These are phyloP conservation scores for Lantana camara DNA, from an alignment of 257 asterid species.

Conservation along the genomic window DNA sequence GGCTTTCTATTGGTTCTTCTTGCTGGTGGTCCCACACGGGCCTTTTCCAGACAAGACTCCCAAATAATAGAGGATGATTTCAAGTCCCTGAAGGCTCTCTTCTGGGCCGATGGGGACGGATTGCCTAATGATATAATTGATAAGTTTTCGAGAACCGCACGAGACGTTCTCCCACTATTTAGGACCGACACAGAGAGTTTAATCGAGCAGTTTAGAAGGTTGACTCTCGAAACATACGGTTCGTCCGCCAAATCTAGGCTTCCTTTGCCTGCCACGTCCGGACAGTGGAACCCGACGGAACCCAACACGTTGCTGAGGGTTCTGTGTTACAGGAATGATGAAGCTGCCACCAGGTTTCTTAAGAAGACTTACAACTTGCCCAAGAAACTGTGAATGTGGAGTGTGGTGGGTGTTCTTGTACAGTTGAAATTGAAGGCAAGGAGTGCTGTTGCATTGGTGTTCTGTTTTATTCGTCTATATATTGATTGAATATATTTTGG, in stretches of 20 bases:
- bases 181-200: constrained; percentile 72
- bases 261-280: constrained; percentile 94
- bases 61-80: constrained; percentile 84
- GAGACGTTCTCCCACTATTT: constrained; percentile 78
- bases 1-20: constrained; percentile 84
- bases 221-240: constrained; percentile 67
- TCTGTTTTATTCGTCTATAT: constrained; percentile 28
- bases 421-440: constrained; percentile 29
- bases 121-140: constrained; percentile 70
- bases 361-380: constrained; percentile 92
- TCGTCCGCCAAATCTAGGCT: constrained; percentile 80
- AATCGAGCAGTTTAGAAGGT: constrained; percentile 64
- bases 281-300: constrained; percentile 87
- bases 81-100: constrained; percentile 77
- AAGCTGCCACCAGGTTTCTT: constrained; percentile 86
- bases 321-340: constrained; percentile 88
- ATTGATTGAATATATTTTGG: constrained; percentile 27
- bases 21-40: constrained; percentile 90
- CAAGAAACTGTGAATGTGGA: constrained; percentile 53
- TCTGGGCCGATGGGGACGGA: constrained; percentile 95
- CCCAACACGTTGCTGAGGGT: constrained; percentile 89
- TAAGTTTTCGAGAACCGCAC: constrained; percentile 63
- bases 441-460: constrained; percentile 12
- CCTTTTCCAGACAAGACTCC: constrained; percentile 68
- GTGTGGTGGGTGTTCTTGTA: constrained; percentile 27